Evolutionary conservation across 1,284 basidiomycete genomes (phyloP).

Genomic region (Volvariella surrecta): DNA sequence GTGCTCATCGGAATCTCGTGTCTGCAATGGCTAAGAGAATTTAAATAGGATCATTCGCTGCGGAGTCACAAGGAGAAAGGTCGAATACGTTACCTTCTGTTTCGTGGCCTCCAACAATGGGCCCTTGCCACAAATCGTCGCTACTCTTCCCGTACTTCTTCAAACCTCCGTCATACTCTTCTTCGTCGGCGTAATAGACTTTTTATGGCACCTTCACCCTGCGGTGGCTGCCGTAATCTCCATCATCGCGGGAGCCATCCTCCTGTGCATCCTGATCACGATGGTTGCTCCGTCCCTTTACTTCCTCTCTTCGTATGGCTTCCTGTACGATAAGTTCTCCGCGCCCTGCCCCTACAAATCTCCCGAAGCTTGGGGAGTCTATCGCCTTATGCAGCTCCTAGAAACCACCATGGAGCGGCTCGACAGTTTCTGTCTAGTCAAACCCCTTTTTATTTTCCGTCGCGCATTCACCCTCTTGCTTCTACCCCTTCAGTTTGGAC

Average conservation of each 20-base stretch:
- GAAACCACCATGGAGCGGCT: no score
- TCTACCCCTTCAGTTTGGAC: no score
- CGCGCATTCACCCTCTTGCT: no score
- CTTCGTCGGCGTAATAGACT: constrained; percentile 13
- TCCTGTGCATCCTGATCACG: background rate
- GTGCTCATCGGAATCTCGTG: background rate
- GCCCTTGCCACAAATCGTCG: constrained; percentile 17
- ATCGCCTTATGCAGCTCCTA: background rate
- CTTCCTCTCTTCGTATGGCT: constrained; percentile 3
- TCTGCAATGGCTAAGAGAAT: constrained; percentile 1
- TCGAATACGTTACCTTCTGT: constrained; percentile 15
- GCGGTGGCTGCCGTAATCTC: background rate
- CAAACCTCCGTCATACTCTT: constrained; percentile 18
- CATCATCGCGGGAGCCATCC: background rate
- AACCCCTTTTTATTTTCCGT: no score
- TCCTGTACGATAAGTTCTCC: background rate
- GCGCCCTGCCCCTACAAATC: constrained; percentile 3
- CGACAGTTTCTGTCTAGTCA: no score
- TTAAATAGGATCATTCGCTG: background rate
- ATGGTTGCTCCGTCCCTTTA: constrained; percentile 7
- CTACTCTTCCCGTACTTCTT: constrained; percentile 18
- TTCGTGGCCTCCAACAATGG: constrained; percentile 17
- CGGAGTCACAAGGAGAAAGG: constrained; percentile 5
- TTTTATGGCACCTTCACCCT: constrained; percentile 13
- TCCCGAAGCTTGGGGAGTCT: background rate